Evolutionary conservation across 2,329 filamentous ascomycete species (phyloP).

Genomic region (Harringtonia lauricola): DNA sequence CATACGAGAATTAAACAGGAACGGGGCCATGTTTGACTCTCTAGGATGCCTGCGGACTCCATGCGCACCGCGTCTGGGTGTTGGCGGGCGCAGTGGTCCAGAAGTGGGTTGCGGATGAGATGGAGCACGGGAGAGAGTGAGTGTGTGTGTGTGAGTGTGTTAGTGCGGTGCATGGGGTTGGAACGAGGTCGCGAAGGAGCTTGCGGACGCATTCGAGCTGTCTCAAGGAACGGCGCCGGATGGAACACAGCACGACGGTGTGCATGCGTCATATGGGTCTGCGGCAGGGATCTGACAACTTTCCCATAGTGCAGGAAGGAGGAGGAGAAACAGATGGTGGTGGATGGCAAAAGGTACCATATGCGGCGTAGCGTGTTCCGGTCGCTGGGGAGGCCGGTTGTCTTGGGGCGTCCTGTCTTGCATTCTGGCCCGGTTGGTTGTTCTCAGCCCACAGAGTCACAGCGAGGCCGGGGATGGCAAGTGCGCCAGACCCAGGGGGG

Average conservation of each 20-base stretch:
- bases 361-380: background rate
- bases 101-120: too few relatives aligned
- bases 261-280: slow-evolving; percentile 8
- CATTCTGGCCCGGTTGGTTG: too few relatives aligned
- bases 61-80: background rate
- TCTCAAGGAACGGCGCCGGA: background rate
- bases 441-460: too few relatives aligned
- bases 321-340: slow-evolving; percentile 6
- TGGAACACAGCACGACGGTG: background rate
- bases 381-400: slow-evolving; percentile 1
- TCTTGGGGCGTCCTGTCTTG: slow-evolving; percentile 3
- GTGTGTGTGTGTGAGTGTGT: background rate
- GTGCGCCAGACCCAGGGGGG: background rate
- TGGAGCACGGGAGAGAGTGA: background rate
- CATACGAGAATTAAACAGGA: slow-evolving; percentile 8
- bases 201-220: slow-evolving; percentile 1
- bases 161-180: slow-evolving; percentile 6
- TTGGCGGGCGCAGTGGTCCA: too few relatives aligned
- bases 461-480: too few relatives aligned
- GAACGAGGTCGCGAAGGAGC: slow-evolving; percentile 1
- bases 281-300: slow-evolving; percentile 9
- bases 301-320: slow-evolving; percentile 1
- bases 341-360: slow-evolving; percentile 6
- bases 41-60: slow-evolving; percentile 10
- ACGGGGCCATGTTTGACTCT: slow-evolving; percentile 20